Evolutionary conservation across 176 grass and related monocot genomes (phyloP).

Genomic region (Chrysopogon serrulatus): DNA sequence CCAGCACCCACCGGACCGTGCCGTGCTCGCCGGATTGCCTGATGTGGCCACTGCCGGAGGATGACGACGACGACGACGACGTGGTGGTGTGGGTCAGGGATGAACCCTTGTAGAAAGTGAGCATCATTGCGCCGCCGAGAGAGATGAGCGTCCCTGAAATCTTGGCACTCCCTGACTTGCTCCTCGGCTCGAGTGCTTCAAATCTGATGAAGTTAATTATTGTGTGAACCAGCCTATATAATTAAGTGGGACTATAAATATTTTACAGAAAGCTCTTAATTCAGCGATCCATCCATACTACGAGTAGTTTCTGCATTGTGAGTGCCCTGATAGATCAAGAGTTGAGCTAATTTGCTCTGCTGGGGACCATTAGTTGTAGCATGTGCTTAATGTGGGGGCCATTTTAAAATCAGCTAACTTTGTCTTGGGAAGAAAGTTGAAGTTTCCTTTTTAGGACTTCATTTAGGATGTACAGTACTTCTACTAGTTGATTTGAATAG

Average conservation of each 20-base stretch:
- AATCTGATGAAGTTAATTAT: background rate
- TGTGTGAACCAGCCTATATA: background rate
- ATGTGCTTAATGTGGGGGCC: background rate
- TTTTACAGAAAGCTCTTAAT: background rate
- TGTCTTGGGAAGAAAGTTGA: background rate
- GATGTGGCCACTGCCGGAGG: background rate
- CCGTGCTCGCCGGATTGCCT: background rate
- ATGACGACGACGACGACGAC: background rate
- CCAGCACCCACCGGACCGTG: constrained; percentile 47
- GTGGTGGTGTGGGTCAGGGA: constrained; percentile 27
- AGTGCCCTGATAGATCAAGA: too few relatives aligned
- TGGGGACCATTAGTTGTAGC: background rate
- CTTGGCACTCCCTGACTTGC: constrained; percentile 67
- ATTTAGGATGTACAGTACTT: background rate
- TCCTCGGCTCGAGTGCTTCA: constrained; percentile 67
- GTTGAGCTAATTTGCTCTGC: background rate
- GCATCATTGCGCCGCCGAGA: constrained; percentile 53
- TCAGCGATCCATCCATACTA: too few relatives aligned
- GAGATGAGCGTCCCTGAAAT: constrained; percentile 59
- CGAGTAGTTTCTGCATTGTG: too few relatives aligned
- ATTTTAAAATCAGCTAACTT: background rate
- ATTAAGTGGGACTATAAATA: background rate
- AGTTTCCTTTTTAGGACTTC: background rate
- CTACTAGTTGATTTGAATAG: background rate
- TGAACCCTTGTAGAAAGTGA: constrained; percentile 74